Conservation (phyloP, 2,329 filamentous ascomycete species). For the Gremmenia infestans region DNA sequence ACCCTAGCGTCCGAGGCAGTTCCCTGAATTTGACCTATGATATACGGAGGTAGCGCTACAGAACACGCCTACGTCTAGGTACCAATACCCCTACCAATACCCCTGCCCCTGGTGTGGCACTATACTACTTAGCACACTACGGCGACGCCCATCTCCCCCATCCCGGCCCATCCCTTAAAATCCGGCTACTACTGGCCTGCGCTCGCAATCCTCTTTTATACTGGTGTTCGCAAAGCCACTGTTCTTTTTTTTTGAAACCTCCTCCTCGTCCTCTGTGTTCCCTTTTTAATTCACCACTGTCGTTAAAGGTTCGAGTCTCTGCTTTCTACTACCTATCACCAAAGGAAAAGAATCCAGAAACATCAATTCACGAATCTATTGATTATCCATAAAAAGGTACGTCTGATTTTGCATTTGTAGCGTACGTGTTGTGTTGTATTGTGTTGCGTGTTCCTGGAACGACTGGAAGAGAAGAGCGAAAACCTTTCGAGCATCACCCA, state of each 20-base stretch:
- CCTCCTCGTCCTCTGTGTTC: slow-evolving; percentile 13
- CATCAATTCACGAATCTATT: not conserved
- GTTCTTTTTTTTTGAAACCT: slow-evolving; percentile 15
- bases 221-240: slow-evolving; percentile 17
- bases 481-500: too few species aligned
- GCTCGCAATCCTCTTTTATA: not conserved
- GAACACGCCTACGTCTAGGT: too few species aligned
- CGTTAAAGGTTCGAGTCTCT: slow-evolving; percentile 20
- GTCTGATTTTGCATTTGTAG: too few species aligned
- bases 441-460: too few species aligned
- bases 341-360: not conserved
- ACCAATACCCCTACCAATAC: not conserved
- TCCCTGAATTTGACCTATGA: too few species aligned
- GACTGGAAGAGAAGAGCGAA: too few species aligned
- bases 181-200: not conserved
- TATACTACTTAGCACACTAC: not conserved
- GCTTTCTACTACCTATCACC: not conserved
- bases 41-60: too few species aligned
- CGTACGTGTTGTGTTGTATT: too few species aligned
- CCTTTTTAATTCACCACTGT: slow-evolving; percentile 22
- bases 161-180: slow-evolving; percentile 7
- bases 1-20: too few species aligned
- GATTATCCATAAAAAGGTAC: too few species aligned
- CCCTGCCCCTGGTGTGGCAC: not conserved
- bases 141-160: not conserved